Base-by-base conservation (phyloP, 140 eudicot genomes). In the Senecio squalidus region DNA sequence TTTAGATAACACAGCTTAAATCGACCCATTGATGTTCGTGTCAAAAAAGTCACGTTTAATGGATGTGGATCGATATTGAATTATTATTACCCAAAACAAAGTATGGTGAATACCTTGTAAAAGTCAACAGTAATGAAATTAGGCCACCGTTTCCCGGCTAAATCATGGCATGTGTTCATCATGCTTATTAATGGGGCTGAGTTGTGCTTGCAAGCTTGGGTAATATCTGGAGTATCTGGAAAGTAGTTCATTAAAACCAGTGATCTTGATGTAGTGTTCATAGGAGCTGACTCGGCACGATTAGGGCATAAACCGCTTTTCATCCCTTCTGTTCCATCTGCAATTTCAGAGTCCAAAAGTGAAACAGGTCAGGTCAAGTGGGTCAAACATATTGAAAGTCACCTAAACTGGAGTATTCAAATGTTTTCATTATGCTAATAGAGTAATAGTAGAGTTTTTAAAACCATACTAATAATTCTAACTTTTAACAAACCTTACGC, bases 101-200 rank as follows among this genome's bases (percentile, higher is more conserved):
- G 6, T 31, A 31, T 4, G 38, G 9, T 31, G 38, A 1, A 2
- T 31, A 31, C 38, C 38, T 31, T 31, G 9, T 87, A 87, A 67
- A 83, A 87, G 60, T 87, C 89, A 22, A 87, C 86, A 10, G 84
- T 84, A 50, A 87, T 74, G 72, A 75, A 87, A 40, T 87, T 83
- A 15, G 96, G 86, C 96, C 96, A 83, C 43, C 96, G 67, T 25
- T 70, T 73, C 9, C 86, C 84, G 9, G 81, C 80, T 48, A 80
- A 60, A 62, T 56, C 67, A 45, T 83, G 76, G 45, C 94, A 87
- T 65, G 94, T 78, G 36, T 63, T 75, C 62, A 80, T 16, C 94
- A 83, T 87, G 66, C 64, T 60, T 5, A 74, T 67, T 25, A 87
- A 65, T 10, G 89, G 89, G 38, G 80, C 84, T 33, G 96, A 83